These are phyloP conservation scores for Penicillium pancosmium DNA, from an alignment of 495 filamentous ascomycete species.

Conservation along the genomic window DNA sequence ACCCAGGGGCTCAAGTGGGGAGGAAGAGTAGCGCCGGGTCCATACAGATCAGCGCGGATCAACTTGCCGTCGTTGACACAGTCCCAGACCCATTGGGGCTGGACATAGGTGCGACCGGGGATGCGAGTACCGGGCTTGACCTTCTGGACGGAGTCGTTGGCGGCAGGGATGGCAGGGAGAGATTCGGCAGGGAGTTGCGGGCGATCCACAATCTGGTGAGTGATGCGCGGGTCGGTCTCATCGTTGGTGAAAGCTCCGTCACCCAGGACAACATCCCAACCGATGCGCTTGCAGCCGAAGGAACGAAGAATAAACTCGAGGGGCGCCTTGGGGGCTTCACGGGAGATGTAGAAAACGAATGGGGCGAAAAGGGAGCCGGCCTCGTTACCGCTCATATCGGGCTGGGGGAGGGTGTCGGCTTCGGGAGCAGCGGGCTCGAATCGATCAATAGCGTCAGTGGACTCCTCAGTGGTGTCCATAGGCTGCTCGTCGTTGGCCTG, in stretches of 20 bases:
- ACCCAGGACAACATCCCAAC: constrained; percentile 87
- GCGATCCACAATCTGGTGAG: constrained; percentile 94
- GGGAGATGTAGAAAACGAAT: constrained; percentile 89
- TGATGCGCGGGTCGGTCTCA: constrained; percentile 84
- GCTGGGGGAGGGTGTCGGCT: constrained; percentile 86
- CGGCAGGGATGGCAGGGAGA: constrained; percentile 58
- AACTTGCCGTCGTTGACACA: constrained; percentile 87
- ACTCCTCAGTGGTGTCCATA: constrained; percentile 44
- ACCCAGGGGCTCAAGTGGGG: constrained; percentile 97
- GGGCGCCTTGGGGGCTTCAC: constrained; percentile 87
- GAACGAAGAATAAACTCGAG: constrained; percentile 92
- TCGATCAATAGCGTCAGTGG: constrained; percentile 77
- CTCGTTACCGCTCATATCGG: constrained; percentile 58
- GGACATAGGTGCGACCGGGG: constrained; percentile 86
- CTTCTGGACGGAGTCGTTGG: constrained; percentile 50
- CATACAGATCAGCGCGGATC: constrained; percentile 84
- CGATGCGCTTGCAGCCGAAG: constrained; percentile 94
- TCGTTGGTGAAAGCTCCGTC: constrained; percentile 90
- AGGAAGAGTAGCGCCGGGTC: constrained; percentile 83
- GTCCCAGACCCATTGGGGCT: constrained; percentile 99
- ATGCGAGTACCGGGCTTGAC: constrained; percentile 64
- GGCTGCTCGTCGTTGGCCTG: constrained; percentile 48
- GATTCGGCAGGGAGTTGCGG: constrained; percentile 69
- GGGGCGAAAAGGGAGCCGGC: constrained; percentile 74
- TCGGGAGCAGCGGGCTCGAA: constrained; percentile 78